Evolutionary conservation across 345 rosid genomes (phyloP), one percentile per base, ranked within the genome.

Genomic region (Acer campestre): DNA sequence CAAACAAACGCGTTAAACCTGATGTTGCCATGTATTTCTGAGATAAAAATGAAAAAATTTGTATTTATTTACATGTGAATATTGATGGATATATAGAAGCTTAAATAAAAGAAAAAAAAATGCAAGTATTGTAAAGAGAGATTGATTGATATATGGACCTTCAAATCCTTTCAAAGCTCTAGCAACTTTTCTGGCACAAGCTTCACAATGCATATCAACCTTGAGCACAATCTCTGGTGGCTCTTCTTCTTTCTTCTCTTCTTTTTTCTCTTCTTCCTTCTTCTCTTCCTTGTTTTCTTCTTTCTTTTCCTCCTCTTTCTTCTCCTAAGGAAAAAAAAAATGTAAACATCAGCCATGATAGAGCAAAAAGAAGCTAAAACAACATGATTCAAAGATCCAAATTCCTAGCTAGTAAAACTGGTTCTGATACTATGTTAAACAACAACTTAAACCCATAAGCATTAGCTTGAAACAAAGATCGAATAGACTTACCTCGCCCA

Each of bases 151-250:
- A 48, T 27, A 53, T 53, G n/a, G 17, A 91, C 96, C 96, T 88
- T 87, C 82, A 78, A 86, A 91, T 66, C 93, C 96, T 81, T 84
- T 91, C 66, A 91, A 71, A 42, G 91, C 83, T 74, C 80, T 84
- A 0, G 90, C 86, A 82, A 88, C 85, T 86, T 91, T 90, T 56
- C 91, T 87, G 67, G 97, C 93, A 74, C 97, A 92, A 27, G 94
- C 97, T 82, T 90, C 87, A 76, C 93, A 92, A 78, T 92, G 94
- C 97, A 92, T 92, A 67, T 90, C 92, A 79, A 92, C 93, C 78
- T 89, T 92, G 82, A 91, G 89, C 1, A 91, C 89, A 75, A 91
- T 90, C 83, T 87, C 91, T 11, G 85, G 84, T 46, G 83, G 67
- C 68, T 75, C 86, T 44, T 87, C 89, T 64, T 78, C 82, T 42